A percentile compares a stretch with the other conserved stretches of the same genome.
These are phyloP conservation scores for Trichosporon faecale DNA, from an alignment of 1,284 basidiomycete species.

Conservation along the genomic window DNA sequence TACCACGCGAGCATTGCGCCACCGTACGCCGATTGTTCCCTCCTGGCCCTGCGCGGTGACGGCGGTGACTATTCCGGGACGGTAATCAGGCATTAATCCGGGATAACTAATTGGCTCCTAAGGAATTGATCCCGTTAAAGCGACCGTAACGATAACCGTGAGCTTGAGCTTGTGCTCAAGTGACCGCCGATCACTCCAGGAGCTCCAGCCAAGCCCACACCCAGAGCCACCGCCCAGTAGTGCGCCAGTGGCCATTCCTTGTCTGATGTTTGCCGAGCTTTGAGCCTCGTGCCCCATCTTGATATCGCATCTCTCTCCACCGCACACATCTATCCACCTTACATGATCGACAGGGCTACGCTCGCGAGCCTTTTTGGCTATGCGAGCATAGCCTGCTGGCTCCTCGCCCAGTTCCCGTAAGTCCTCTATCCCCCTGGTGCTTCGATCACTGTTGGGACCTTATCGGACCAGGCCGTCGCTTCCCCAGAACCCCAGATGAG, in stretches of 20 bases:
- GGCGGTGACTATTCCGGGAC: no score
- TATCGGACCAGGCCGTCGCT: background rate
- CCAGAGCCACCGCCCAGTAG: background rate
- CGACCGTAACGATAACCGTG: background rate
- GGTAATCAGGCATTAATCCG: background rate
- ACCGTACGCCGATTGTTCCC: background rate
- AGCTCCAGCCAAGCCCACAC: no score
- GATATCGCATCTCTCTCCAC: background rate
- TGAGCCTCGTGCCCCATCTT: background rate
- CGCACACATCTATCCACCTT: background rate
- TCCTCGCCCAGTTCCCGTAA: slow-evolving; percentile 87
- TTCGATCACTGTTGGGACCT: slow-evolving; percentile 1
- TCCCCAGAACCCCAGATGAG: background rate
- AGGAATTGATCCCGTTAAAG: background rate
- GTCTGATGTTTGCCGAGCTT: background rate
- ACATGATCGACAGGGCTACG: slow-evolving; percentile 11
- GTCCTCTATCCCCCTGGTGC: slow-evolving; percentile 46
- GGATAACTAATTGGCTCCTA: background rate
- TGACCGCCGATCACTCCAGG: slow-evolving; percentile 10
- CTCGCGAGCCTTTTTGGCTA: slow-evolving; percentile 56
- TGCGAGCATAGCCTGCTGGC: slow-evolving; percentile 77
- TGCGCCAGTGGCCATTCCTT: background rate
- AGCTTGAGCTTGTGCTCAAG: background rate
- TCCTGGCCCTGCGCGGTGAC: no score
- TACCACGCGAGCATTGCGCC: background rate